Evolutionary conservation across 2,329 filamentous ascomycete species (phyloP).

Genomic region (Hymenoscyphus fructigenus): DNA sequence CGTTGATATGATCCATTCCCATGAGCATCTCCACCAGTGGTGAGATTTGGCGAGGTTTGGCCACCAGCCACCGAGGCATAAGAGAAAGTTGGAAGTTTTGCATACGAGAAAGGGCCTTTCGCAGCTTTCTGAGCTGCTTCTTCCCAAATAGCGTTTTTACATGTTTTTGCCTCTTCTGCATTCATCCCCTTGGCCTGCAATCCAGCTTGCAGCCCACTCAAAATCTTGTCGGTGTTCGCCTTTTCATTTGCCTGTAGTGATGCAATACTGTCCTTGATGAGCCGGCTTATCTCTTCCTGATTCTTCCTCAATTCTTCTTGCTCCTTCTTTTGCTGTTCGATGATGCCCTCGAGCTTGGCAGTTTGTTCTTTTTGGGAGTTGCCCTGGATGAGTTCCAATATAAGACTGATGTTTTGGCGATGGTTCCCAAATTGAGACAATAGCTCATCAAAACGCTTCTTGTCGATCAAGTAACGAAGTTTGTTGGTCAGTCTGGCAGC

Average conservation of each 20-base stretch:
- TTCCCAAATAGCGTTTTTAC: neutral
- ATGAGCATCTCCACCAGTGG: neutral
- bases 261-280: neutral
- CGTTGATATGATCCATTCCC: neutral
- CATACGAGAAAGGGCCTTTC: neutral
- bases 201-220: neutral
- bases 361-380: neutral
- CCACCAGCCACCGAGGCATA: neutral
- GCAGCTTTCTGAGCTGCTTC: neutral
- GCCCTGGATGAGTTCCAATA: neutral
- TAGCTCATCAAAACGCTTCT: neutral
- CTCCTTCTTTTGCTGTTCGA: neutral
- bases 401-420: neutral
- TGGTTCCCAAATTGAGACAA: neutral
- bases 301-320: neutral
- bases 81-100: neutral
- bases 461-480: neutral
- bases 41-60: neutral
- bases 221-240: neutral
- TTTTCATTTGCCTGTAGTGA: neutral
- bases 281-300: neutral
- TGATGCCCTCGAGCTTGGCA: neutral
- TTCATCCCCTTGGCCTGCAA: neutral
- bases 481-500: neutral
- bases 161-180: neutral